Percentiles rank a stretch among this genome's conserved stretches.
Conservation (phyloP, 2,329 filamentous ascomycete species). For the Acephala macrosclerotiorum region DNA sequence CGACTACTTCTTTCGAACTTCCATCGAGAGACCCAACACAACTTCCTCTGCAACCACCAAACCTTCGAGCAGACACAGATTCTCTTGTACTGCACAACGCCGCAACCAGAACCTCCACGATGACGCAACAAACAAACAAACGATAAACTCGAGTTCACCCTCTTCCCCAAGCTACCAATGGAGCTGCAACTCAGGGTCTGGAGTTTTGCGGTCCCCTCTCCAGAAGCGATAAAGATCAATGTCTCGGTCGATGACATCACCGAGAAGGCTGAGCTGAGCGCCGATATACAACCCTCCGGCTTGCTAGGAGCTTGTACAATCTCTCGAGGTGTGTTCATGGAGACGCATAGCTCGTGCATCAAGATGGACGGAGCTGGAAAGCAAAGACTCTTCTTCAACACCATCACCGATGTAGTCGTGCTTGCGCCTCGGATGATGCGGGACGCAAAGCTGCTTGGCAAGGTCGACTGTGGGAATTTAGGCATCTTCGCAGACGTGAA, state of each 20-base stretch:
- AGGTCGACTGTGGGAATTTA: background rate
- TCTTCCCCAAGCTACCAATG: background rate
- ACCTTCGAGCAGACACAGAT: no score
- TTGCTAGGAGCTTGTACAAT: background rate
- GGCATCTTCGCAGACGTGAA: background rate
- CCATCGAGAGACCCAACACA: no score
- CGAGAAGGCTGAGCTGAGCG: no score
- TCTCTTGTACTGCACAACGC: background rate
- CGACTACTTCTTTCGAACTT: no score
- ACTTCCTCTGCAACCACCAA: no score
- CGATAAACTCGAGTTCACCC: background rate
- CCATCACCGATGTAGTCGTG: background rate
- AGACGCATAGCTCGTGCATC: background rate
- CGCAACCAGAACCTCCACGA: background rate
- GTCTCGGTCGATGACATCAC: no score
- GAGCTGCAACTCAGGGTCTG: conserved; percentile 1
- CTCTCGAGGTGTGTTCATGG: background rate
- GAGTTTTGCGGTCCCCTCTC: background rate
- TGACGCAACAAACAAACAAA: background rate
- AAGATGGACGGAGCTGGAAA: background rate
- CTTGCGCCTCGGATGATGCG: no score
- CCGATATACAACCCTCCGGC: background rate
- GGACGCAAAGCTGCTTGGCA: background rate
- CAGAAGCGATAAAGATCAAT: background rate
- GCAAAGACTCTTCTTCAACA: background rate